A percentile compares a stretch with the other conserved stretches of the same genome.
Conservation (phyloP, 2,329 filamentous ascomycete species). For the Periconia sp. region DNA sequence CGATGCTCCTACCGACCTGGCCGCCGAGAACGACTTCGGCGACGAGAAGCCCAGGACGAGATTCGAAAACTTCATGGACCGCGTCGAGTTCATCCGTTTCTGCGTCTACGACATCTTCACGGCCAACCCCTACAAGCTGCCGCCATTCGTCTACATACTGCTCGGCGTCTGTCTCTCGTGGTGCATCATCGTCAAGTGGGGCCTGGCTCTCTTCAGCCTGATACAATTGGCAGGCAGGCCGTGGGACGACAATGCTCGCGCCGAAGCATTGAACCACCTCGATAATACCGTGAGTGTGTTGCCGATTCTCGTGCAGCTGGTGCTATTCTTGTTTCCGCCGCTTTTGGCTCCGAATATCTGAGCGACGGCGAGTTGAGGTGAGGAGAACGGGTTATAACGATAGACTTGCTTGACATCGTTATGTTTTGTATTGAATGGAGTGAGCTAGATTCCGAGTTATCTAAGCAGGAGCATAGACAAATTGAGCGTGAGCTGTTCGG, state of each 20-base stretch:
- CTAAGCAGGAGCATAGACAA: too few relatives aligned
- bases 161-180: background rate
- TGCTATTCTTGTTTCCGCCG: constrained; percentile 11
- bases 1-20: too few relatives aligned
- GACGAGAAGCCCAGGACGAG: too few relatives aligned
- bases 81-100: constrained; percentile 1
- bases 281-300: constrained; percentile 1
- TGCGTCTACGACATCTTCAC: constrained; percentile 4
- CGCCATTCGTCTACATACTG: background rate
- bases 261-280: background rate
- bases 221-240: background rate
- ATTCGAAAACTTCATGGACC: background rate
- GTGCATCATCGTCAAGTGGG: constrained; percentile 1
- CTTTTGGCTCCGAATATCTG: too few relatives aligned
- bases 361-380: too few relatives aligned
- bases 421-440: too few relatives aligned
- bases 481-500: too few relatives aligned
- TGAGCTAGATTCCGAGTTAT: too few relatives aligned
- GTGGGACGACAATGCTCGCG: background rate
- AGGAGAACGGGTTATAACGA: too few relatives aligned
- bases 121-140: constrained; percentile 8
- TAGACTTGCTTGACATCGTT: too few relatives aligned
- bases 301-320: constrained; percentile 7
- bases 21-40: too few relatives aligned
- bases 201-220: background rate